A percentile compares a stretch with the other conserved stretches of the same genome.
These are phyloP conservation scores for Trichophyton verrucosum DNA, from an alignment of 2,329 filamentous ascomycete species.

Conservation along the genomic window DNA sequence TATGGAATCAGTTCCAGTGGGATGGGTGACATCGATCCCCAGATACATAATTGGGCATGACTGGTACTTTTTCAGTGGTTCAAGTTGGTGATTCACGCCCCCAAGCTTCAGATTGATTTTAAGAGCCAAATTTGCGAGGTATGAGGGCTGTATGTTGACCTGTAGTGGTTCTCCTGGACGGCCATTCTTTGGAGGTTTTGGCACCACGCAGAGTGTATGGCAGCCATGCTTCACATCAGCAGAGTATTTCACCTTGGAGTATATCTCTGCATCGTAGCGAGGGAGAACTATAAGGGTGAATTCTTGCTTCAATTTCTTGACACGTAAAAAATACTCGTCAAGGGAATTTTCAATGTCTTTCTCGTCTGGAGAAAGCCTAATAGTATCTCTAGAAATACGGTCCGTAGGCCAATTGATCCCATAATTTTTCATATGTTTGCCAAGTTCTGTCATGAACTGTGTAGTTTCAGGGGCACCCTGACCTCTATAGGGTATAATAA, in stretches of 20 bases:
- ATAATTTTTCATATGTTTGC: background rate
- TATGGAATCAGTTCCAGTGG: constrained; percentile 50
- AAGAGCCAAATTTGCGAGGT: constrained; percentile 52
- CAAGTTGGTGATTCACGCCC: constrained; percentile 61
- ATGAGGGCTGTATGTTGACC: constrained; percentile 2
- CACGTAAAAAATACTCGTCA: background rate
- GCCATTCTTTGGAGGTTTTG: background rate
- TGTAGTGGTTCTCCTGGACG: background rate
- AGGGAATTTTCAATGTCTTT: background rate
- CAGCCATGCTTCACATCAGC: constrained; percentile 14
- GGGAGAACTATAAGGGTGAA: constrained; percentile 15
- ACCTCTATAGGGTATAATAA: background rate
- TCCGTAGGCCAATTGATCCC: constrained; percentile 8
- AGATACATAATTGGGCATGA: constrained; percentile 69
- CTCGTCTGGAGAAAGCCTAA: background rate
- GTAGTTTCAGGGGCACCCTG: background rate
- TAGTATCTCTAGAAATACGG: background rate
- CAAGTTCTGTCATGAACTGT: background rate
- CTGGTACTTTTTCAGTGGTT: constrained; percentile 42
- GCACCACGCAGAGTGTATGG: constrained; percentile 13
- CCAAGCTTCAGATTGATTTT: constrained; percentile 71
- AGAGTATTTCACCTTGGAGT: constrained; percentile 14
- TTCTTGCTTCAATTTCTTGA: background rate
- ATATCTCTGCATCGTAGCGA: constrained; percentile 10
- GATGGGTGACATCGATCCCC: constrained; percentile 82